phyloP scores from a whole-genome alignment of 2,329 filamentous ascomycete genomes.

The Alternaria incomplexa region DNA sequence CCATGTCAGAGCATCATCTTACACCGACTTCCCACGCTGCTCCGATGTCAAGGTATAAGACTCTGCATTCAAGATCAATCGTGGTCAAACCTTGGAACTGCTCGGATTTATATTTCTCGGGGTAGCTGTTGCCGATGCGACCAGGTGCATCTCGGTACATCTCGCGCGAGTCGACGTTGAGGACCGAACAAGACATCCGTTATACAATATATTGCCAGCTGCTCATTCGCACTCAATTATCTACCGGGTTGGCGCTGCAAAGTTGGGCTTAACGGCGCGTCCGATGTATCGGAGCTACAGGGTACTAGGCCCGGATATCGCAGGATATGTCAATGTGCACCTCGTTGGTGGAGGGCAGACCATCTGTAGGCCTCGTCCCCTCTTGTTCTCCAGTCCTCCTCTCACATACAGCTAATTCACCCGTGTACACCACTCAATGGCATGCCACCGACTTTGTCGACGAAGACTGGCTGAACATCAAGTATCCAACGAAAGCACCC shows the following conservation, averaged over 20 bases:
- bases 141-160: slow-evolving; percentile 8
- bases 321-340: background rate
- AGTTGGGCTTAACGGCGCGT: background rate
- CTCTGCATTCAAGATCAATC: background rate
- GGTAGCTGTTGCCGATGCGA: slow-evolving; percentile 10
- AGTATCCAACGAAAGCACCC: slow-evolving; percentile 87
- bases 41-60: background rate
- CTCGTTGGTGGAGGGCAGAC: background rate
- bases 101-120: background rate
- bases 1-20: background rate
- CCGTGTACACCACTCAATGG: slow-evolving; percentile 62
- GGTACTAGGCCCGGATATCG: slow-evolving; percentile 6
- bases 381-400: background rate
- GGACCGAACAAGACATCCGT: background rate
- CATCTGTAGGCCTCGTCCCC: background rate
- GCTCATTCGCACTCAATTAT: background rate
- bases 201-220: background rate
- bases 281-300: background rate
- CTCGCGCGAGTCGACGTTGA: slow-evolving; percentile 9
- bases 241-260: background rate
- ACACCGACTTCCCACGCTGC: background rate
- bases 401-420: too few relatives aligned
- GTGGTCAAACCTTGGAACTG: background rate
- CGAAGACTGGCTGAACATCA: slow-evolving; percentile 74
- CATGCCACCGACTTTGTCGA: slow-evolving; percentile 88